A percentile compares a stretch with the other conserved stretches of the same genome.
Evolutionary conservation across 164 flowering plant species (phyloP).

Genomic region (Annona squamosa): DNA sequence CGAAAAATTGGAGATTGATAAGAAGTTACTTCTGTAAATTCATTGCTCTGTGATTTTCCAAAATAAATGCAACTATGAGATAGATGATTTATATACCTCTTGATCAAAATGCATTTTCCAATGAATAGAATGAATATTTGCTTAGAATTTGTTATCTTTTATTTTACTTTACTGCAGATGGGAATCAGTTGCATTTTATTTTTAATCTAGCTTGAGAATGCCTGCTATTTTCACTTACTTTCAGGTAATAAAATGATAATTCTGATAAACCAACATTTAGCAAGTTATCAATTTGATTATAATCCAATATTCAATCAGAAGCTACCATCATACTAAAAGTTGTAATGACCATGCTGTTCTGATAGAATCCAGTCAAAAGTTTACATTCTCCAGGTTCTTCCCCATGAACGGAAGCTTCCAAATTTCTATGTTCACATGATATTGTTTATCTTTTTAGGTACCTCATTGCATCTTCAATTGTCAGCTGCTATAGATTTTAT

Average conservation of each 20-base stretch:
- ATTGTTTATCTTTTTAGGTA: background rate
- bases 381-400: background rate
- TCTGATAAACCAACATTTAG: background rate
- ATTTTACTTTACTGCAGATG: background rate
- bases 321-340: background rate
- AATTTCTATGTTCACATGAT: background rate
- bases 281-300: background rate
- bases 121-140: too few relatives aligned
- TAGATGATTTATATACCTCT: background rate
- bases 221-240: background rate
- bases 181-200: background rate
- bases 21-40: background rate
- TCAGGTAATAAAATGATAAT: background rate
- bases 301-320: conserved; percentile 2
- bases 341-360: too few relatives aligned
- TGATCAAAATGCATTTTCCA: background rate
- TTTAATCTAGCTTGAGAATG: background rate
- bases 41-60: background rate
- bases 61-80: too few relatives aligned
- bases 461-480: background rate
- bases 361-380: background rate
- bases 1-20: background rate
- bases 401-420: conserved; percentile 1
- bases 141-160: background rate
- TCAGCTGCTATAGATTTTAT: conserved; percentile 1